Base-by-base conservation (phyloP, 257 asterid species). In the Jacaranda mimosifolia region DNA sequence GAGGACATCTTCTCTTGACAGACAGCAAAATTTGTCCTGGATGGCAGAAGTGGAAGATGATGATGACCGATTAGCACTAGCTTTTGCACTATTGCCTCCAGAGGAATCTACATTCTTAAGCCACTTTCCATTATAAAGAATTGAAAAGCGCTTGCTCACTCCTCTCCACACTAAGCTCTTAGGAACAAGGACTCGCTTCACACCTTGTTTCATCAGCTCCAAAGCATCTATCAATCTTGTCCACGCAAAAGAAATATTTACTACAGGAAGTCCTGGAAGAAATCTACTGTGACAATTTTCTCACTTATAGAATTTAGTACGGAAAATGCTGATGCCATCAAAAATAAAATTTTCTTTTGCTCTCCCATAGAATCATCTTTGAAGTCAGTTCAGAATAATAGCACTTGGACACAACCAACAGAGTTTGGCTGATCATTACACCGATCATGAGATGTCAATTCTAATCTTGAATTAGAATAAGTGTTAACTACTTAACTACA, bases 151-250 rank as follows among this genome's bases (percentile, higher is more conserved):
- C 85, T 96, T 96, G 92, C 97, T 96, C 88, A 90, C 87, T 72
- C 97, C 98, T 83, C 94, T 84, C 97, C 98, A 91, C 0, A 89
- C 92, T 70, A 74, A 58, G 73, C 94, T 88, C 86, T 93, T 96
- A 12, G 99, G 98, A 68, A 96, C 96, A n/a, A 96, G 92, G 72
- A 96, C 89, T n/a, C 96, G 91, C 86, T 85, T 91, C 75, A 90
- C 98, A 6, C 98, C 99, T 67, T 91, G 96, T 84, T 93, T 96
- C 98, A 96, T 96, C 98, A 96, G 87, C 92, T 96, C 99, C 77
- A 96, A 82, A 42, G 96, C 99, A 84, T 96, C 99, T 88, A 96
- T 88, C 87, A 96, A 85, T 81, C 99, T 96, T 82, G 78, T 42
- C 46, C 9, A 84, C 73, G 63, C 72, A 55, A 77, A 87, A 48